Evolutionary conservation across 495 filamentous ascomycete genomes (phyloP), one percentile per base, ranked within the genome.

Genomic region (Trichocladium antarcticum): DNA sequence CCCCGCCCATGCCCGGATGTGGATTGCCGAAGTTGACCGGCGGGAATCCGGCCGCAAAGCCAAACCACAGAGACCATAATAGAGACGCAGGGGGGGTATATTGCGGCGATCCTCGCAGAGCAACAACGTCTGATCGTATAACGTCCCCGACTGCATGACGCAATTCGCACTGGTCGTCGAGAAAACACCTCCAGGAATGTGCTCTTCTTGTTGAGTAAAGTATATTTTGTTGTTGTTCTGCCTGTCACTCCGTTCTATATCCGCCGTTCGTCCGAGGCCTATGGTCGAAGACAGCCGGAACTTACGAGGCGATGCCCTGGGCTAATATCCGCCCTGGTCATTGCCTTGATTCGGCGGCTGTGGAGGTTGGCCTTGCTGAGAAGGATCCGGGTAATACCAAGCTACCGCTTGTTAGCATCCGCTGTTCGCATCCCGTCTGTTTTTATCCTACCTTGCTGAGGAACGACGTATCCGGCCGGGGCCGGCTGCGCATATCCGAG

Each of bases 361-460:
- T 11, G 60, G 62, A 6, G 44, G 57, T 28, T 57, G 60, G 10
- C 50, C 56, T 40, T 58, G 54, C 51, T 65, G 60, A 24, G 49
- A 55, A 2, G 62, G 68, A 45, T 73, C 68, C 11, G 64, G 55
- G 49, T 74, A 74, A 7, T 35, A 4, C 49, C 49, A 51, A 6
- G 49, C 49, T 45, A 19, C 39, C 15, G 11, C 5, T 40, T 57
- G 42, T 50, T 41, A 47, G 21, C 31, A 35, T n/a, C n/a, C n/a
- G n/a, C n/a, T n/a, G n/a, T n/a, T n/a, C 28, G n/a, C 6, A n/a
- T n/a, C n/a, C n/a, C n/a, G n/a, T n/a, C n/a, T n/a, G n/a, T n/a
- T 3, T 27, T 10, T 29, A 16, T 15, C 15, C 19, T 68, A 74
- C 71, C 66, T 63, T 68, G 70, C 17, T 63, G 64, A 45, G 68